Base-by-base conservation (phyloP, 2,329 filamentous ascomycete species). In the Phialophora macrospora region DNA sequence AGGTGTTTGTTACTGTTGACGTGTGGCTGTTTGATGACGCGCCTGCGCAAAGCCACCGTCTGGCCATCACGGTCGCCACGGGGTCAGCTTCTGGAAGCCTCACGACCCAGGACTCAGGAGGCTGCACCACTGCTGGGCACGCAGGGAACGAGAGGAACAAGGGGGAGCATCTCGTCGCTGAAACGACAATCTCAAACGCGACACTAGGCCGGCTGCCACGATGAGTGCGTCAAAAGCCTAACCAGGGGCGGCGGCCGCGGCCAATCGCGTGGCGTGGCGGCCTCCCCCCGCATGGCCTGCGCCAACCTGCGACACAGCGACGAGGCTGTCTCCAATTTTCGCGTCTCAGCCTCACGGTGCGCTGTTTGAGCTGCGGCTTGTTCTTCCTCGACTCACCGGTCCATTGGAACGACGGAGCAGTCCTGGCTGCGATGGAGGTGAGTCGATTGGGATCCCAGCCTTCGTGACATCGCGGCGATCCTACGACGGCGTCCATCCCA, bases 161-260 rank as follows among this genome's bases (percentile, higher is more conserved):
- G 20, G 48, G 26, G 48, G 3, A 49, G 8, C 30, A 22, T 14
- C 1, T 14, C 59, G 32, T 20, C 44, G 30, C 26, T 63, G 62
- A 64, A 64, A 65, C 63, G 20, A 55, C 55, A 63, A 63, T 28
- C 55, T 65, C 66, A 68, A 66, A 68, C 66, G 46, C 28, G n/a
- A 17, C 24, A 7, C 44, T 17, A 22, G 46, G 32, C 55, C 61
- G 60, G 44, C 55, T 65, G 63, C 51, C 54, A 67, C 65, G 61
- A 62, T 67, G 56, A 57, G 52, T 54, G 65, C 32, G 30, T 67
- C 65, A 62, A 54, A 54, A 58, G 28, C 30, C 41, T 34, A 12
- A 24, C 30, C 24, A 20, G 26, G 30, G 30, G 20, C 14, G 14
- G 6, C 14, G 34, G 14, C 12, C 14, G 12, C 7, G 22, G 49